These are phyloP conservation scores for Boletus rubropictus DNA, from an alignment of 768 basidiomycete species.

Conservation along the genomic window DNA sequence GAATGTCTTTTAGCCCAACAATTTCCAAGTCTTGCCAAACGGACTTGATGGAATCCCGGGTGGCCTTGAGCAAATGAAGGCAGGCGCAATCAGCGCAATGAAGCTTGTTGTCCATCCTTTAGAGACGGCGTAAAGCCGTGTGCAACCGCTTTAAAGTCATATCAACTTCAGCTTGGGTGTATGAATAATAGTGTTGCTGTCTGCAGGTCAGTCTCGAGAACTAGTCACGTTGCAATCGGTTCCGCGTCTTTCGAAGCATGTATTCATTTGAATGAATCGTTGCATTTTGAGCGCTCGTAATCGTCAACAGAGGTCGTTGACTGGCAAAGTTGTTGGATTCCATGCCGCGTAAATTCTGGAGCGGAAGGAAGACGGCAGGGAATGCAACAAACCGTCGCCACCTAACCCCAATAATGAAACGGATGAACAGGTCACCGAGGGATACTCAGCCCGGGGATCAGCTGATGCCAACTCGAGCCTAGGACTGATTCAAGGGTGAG, in stretches of 20 bases:
- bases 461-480: background rate
- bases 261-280: slow-evolving; percentile 2
- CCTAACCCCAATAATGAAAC: slow-evolving; percentile 1
- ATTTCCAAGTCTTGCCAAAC: slow-evolving; percentile 36
- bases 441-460: background rate
- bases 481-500: slow-evolving; percentile 7
- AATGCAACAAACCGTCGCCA: background rate
- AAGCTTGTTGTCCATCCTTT: slow-evolving; percentile 42
- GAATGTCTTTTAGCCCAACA: slow-evolving; percentile 30
- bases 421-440: background rate
- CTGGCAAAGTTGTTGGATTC: background rate
- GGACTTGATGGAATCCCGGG: slow-evolving; percentile 36
- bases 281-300: background rate
- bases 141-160: background rate
- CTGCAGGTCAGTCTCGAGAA: slow-evolving; percentile 1
- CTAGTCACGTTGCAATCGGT: background rate
- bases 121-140: slow-evolving; percentile 26
- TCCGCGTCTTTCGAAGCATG: slow-evolving; percentile 1
- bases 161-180: slow-evolving; percentile 5
- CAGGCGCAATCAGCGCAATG: slow-evolving; percentile 36
- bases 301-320: background rate
- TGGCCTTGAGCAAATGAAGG: slow-evolving; percentile 34
- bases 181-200: slow-evolving; percentile 11
- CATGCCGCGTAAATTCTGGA: background rate
- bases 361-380: background rate